Evolutionary conservation across 1,284 basidiomycete species (phyloP), one percentile per base, ranked within the genome.

Genomic region (Stereum hirsutum): DNA sequence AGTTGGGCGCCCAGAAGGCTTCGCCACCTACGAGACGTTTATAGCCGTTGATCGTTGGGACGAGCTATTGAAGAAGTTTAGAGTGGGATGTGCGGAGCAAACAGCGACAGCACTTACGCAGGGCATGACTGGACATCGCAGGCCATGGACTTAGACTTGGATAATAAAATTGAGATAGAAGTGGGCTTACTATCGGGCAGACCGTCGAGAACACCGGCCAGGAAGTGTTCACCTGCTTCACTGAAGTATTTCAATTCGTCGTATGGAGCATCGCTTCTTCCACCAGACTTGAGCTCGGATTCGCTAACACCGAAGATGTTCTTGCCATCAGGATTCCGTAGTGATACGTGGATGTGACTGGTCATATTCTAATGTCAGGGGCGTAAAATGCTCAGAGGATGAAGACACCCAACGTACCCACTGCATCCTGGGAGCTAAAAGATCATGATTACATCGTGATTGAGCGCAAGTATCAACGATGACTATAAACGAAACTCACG

Each of bases 1-100:
- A 82, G 57, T 93, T 95, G 3, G 93, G 93, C 2, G 93, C 93
- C 90, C 91, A 96, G 69, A 88, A 94, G 1, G 87, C 82, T 59
- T 92, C 90, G 15, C 93, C 93, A n/a, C 89, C 93, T 14, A 91
- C 82, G 11, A 99, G 77, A 17, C 94, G 88, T 61, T 98, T 99
- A 69, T 98, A 99, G n/a, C 91, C 91, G 57, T 95, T 95, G 62
- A 96, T 86, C 0, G 88, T 96, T 1, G 93, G 92, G 27, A 94
- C 93, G 45, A 96, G 68, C 85, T 87, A 44, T 21, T 31, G 36
- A 17, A 27, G 26, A n/a, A 37, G 39, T 30, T 38, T 17, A n/a
- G 39, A 26, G 32, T 12, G 30, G 27, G 33, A 10, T 35, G 33
- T 35, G 8, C 14, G 21, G 19, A 11, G n/a, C 11, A 15, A 14